phyloP scores from a whole-genome alignment of 2,329 filamentous ascomycete genomes.

The Cytospora leucostoma region DNA sequence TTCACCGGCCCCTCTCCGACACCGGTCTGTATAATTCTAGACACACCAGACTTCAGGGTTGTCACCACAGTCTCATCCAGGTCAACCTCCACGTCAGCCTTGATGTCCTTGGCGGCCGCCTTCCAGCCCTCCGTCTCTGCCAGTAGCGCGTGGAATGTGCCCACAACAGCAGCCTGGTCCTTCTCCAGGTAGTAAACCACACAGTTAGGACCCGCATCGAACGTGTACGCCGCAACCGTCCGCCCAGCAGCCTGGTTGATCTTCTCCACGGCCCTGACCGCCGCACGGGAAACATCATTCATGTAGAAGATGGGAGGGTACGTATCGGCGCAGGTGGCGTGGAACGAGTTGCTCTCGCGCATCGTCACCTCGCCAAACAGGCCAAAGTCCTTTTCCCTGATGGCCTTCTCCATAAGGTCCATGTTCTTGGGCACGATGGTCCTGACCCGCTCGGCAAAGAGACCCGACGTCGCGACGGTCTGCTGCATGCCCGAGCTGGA shows the following conservation, averaged over 20 bases:
- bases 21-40: conserved; percentile 84
- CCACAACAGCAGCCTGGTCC: conserved; percentile 71
- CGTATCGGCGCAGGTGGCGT: conserved; percentile 91
- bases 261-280: conserved; percentile 83
- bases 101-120: conserved; percentile 55
- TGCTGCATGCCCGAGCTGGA: conserved; percentile 96
- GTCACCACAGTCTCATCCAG: conserved; percentile 67
- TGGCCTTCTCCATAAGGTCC: conserved; percentile 80
- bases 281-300: conserved; percentile 88
- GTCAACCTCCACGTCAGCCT: conserved; percentile 50
- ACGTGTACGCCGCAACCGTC: conserved; percentile 89
- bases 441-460: conserved; percentile 77
- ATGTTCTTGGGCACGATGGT: conserved; percentile 82
- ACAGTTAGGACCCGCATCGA: conserved; percentile 94
- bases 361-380: conserved; percentile 89
- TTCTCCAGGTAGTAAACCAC: conserved; percentile 93
- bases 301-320: conserved; percentile 98
- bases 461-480: conserved; percentile 85
- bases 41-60: conserved; percentile 75
- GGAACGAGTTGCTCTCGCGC: conserved; percentile 96
- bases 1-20: conserved; percentile 87
- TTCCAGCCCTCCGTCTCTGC: conserved; percentile 70
- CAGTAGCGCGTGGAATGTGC: conserved; percentile 72
- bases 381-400: conserved; percentile 77
- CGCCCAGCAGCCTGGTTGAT: conserved; percentile 81